Conservation (phyloP, 805 yeast species). For the Zygosaccharomyces rouxii region DNA sequence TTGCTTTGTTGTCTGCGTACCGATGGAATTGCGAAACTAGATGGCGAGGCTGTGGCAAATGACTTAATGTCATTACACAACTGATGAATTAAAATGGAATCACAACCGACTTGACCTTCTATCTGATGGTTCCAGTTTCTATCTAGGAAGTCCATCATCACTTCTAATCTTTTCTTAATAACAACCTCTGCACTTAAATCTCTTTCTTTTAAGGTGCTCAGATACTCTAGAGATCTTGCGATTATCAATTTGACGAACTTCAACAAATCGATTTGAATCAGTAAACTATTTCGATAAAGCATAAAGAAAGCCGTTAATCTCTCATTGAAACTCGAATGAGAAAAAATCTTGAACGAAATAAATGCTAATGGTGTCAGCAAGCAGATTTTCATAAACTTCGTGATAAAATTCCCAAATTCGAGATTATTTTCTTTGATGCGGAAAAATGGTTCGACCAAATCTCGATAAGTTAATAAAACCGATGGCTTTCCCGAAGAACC, state of each 20-base stretch:
- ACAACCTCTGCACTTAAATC: constrained; percentile 1
- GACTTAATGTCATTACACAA: constrained; percentile 30
- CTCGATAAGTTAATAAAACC: constrained; percentile 7
- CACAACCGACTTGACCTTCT: constrained; percentile 30
- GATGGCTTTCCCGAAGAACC: constrained; percentile 1
- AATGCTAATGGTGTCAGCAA: constrained; percentile 22
- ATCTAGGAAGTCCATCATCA: constrained; percentile 17
- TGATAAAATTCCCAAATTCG: constrained; percentile 28
- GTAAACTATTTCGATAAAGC: constrained; percentile 28
- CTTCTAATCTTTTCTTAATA: constrained; percentile 11
- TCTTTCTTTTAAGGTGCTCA: constrained; percentile 5
- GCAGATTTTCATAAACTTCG: constrained; percentile 26
- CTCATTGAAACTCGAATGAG: constrained; percentile 17
- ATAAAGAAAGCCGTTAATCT: constrained; percentile 25
- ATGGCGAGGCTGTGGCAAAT: constrained; percentile 1
- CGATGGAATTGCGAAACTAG: not conserved
- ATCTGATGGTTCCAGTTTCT: constrained; percentile 24
- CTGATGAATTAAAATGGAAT: constrained; percentile 34
- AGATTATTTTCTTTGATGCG: constrained; percentile 21
- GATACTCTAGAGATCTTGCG: constrained; percentile 19
- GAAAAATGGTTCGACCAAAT: constrained; percentile 21
- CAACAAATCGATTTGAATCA: constrained; percentile 35
- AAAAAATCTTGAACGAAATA: constrained; percentile 18
- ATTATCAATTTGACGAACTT: constrained; percentile 31
- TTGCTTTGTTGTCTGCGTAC: not conserved